Percentiles rank a stretch among this genome's conserved stretches.
Conservation (phyloP, 2,329 filamentous ascomycete genomes). For the Diplodia scrobiculata region DNA sequence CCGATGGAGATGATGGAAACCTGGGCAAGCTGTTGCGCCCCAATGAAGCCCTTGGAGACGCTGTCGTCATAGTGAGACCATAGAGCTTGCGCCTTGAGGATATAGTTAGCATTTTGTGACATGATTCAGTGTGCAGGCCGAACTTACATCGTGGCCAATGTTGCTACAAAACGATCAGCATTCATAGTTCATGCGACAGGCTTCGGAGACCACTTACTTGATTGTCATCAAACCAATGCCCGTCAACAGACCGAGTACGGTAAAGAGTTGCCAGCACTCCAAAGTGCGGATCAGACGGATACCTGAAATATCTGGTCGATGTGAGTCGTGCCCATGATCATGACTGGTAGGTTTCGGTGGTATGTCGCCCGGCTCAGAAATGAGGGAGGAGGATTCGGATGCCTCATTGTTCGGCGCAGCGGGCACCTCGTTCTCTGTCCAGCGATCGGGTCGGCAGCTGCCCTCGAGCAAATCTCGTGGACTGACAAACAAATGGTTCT, state of each 20-base stretch:
- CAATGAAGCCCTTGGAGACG: slow-evolving; percentile 72
- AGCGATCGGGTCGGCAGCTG: slow-evolving; percentile 24
- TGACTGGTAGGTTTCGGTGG: slow-evolving; percentile 50
- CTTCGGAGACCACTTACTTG: slow-evolving; percentile 66
- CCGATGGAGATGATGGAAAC: slow-evolving; percentile 90
- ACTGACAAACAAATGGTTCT: slow-evolving; percentile 18
- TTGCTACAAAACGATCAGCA: slow-evolving; percentile 62
- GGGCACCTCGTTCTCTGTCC: slow-evolving; percentile 27
- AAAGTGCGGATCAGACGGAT: slow-evolving; percentile 68
- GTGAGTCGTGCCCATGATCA: slow-evolving; percentile 70
- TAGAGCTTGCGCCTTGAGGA: slow-evolving; percentile 65
- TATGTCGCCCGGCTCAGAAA: slow-evolving; percentile 66
- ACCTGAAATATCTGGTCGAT: slow-evolving; percentile 88
- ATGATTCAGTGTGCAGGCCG: background rate
- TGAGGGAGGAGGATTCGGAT: slow-evolving; percentile 79
- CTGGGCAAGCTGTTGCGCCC: slow-evolving; percentile 82
- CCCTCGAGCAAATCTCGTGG: slow-evolving; percentile 13
- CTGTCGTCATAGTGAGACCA: slow-evolving; percentile 83
- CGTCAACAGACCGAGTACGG: slow-evolving; percentile 84
- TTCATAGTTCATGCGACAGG: background rate
- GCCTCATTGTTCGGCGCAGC: slow-evolving; percentile 43
- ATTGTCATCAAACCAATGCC: slow-evolving; percentile 98
- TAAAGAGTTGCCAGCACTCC: slow-evolving; percentile 90
- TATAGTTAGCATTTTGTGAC: background rate
- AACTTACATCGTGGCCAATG: slow-evolving; percentile 64